phyloP scores from a whole-genome alignment of 352 stramenopile species.

The Saprolegnia diclina region DNA sequence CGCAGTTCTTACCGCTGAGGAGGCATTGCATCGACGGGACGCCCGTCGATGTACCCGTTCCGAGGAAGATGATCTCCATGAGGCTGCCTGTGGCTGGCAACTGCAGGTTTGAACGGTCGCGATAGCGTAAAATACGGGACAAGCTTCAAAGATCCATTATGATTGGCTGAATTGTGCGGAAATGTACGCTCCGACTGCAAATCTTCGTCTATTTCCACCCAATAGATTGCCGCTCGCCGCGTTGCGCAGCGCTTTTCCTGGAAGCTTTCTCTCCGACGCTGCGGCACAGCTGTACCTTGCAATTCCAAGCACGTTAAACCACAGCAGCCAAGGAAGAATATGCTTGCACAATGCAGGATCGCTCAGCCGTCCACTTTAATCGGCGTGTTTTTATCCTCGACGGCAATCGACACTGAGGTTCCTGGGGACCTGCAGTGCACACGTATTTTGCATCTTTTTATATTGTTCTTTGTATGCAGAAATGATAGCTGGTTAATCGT shows the following conservation, averaged over 20 bases:
- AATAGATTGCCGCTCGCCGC: no score
- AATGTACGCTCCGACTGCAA: no score
- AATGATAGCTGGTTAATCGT: no score
- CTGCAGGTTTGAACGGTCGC: background rate
- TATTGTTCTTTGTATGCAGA: no score
- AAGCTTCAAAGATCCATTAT: no score
- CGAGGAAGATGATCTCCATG: conserved; percentile 76
- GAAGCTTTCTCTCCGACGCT: no score
- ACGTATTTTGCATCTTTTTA: background rate
- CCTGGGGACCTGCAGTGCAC: background rate
- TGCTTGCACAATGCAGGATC: background rate
- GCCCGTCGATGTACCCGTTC: conserved; percentile 68
- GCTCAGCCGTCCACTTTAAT: background rate
- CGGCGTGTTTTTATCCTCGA: background rate
- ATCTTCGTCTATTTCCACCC: no score
- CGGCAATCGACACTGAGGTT: background rate
- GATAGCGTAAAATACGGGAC: background rate
- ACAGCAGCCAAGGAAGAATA: no score
- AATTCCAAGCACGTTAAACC: no score
- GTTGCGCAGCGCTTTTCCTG: no score
- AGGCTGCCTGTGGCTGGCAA: background rate
- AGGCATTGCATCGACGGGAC: conserved; percentile 75
- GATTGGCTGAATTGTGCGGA: no score
- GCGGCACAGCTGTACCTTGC: no score
- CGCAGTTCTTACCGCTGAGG: conserved; percentile 42